Percentiles rank a stretch among this genome's conserved stretches.
Conservation (phyloP, 331 rosid species). For the Cucumis variabilis region DNA sequence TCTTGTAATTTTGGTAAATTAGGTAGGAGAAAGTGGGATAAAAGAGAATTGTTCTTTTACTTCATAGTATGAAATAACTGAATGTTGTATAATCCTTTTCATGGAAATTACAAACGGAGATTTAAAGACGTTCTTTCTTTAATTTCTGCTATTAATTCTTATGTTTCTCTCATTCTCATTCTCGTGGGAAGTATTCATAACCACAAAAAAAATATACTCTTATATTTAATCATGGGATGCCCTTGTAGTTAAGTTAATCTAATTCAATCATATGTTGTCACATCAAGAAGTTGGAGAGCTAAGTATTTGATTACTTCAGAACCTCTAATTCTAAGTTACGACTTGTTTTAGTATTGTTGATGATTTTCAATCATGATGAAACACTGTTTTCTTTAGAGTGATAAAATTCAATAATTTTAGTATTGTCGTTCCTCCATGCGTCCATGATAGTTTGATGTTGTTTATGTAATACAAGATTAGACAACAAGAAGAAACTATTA, state of each 20-base stretch:
- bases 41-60: not conserved
- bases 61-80: not conserved
- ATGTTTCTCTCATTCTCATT: not conserved
- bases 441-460: not conserved
- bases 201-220: not conserved
- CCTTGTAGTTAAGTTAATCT: not conserved
- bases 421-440: not conserved
- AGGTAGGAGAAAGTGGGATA: conserved; percentile 17
- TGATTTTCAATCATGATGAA: not conserved
- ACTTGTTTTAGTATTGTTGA: not conserved
- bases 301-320: not conserved
- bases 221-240: not conserved
- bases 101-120: not conserved
- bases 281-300: conserved; percentile 14
- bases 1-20: conserved; percentile 16
- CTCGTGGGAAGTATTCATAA: not conserved
- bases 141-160: not conserved
- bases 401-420: not conserved
- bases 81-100: not conserved
- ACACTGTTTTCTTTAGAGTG: not conserved
- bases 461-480: not conserved
- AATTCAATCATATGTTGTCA: not conserved
- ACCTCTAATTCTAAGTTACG: conserved; percentile 6
- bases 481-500: not conserved
- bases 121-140: not conserved